Conservation (phyloP, 2,329 filamentous ascomycete species). For the Pseudogymnoascus sp. region DNA sequence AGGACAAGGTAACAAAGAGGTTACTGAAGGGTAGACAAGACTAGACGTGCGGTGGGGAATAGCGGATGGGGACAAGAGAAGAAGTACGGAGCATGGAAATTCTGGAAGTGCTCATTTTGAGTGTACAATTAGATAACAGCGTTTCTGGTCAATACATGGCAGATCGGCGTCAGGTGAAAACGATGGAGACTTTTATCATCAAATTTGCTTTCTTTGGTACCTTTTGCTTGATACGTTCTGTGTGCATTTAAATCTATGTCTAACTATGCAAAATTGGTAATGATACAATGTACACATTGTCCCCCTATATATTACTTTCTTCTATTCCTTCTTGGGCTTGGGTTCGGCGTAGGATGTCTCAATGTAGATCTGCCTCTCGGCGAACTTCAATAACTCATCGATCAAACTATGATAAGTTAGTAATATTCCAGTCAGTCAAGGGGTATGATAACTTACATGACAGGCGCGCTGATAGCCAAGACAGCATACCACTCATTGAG, state of each 20-base stretch:
- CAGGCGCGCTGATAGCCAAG: conserved; percentile 75
- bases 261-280: background rate
- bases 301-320: background rate
- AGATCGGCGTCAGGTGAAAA: background rate
- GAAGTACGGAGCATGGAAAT: background rate
- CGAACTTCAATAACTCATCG: conserved; percentile 58
- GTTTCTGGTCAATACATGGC: background rate
- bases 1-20: conserved; percentile 99
- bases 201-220: background rate
- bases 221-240: background rate
- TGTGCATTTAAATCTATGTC: conserved; percentile 1
- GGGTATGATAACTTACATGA: conserved; percentile 59
- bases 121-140: conserved; percentile 2
- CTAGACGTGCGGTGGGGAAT: conserved; percentile 35
- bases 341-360: conserved; percentile 24
- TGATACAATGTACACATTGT: conserved; percentile 2
- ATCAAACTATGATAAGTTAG: conserved; percentile 40
- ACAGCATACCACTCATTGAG: conserved; percentile 90
- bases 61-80: background rate
- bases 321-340: conserved; percentile 22
- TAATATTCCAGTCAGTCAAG: background rate
- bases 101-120: conserved; percentile 1
- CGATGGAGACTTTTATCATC: background rate
- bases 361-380: conserved; percentile 46
- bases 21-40: conserved; percentile 97